These are phyloP conservation scores for Ogataea kodamae DNA, from an alignment of 805 yeast species.

Conservation along the genomic window DNA sequence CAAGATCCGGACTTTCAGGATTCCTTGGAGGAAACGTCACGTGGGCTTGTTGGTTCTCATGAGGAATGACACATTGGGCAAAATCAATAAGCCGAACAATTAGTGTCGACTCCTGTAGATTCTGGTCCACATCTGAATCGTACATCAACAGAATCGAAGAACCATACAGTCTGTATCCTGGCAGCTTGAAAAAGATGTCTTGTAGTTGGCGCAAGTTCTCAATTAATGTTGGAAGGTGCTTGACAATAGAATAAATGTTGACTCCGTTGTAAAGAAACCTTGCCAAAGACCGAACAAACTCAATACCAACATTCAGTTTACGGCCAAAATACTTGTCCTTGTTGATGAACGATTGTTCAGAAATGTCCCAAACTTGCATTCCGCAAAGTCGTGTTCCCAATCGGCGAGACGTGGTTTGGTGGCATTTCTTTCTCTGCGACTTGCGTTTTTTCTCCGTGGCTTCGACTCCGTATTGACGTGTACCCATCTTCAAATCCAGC, in stretches of 20 bases:
- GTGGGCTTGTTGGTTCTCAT: slow-evolving; percentile 40
- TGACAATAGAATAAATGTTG: slow-evolving; percentile 51
- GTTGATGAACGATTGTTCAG: slow-evolving; percentile 47
- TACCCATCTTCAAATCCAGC: slow-evolving; percentile 95
- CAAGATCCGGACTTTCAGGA: slow-evolving; percentile 63
- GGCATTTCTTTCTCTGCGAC: slow-evolving; percentile 82
- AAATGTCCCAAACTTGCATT: slow-evolving; percentile 74
- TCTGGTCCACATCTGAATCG: slow-evolving; percentile 52
- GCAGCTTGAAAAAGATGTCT: slow-evolving; percentile 49
- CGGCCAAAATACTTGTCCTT: slow-evolving; percentile 94
- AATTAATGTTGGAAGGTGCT: slow-evolving; percentile 66
- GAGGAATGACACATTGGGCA: slow-evolving; percentile 84
- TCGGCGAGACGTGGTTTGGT: slow-evolving; percentile 69
- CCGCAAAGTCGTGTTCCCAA: slow-evolving; percentile 96
- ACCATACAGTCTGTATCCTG: slow-evolving; percentile 87
- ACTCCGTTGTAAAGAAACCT: slow-evolving; percentile 79
- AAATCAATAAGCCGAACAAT: slow-evolving; percentile 85
- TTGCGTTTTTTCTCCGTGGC: slow-evolving; percentile 67
- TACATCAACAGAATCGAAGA: slow-evolving; percentile 85
- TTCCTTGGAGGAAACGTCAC: slow-evolving; percentile 71
- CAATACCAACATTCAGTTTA: slow-evolving; percentile 61
- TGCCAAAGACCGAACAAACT: slow-evolving; percentile 71
- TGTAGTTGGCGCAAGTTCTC: slow-evolving; percentile 57
- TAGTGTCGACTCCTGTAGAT: slow-evolving; percentile 21
- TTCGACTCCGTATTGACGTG: slow-evolving; percentile 96